These are phyloP conservation scores for Microdochium trichocladiopsis DNA, from an alignment of 2,329 filamentous ascomycete genomes.

Conservation along the genomic window DNA sequence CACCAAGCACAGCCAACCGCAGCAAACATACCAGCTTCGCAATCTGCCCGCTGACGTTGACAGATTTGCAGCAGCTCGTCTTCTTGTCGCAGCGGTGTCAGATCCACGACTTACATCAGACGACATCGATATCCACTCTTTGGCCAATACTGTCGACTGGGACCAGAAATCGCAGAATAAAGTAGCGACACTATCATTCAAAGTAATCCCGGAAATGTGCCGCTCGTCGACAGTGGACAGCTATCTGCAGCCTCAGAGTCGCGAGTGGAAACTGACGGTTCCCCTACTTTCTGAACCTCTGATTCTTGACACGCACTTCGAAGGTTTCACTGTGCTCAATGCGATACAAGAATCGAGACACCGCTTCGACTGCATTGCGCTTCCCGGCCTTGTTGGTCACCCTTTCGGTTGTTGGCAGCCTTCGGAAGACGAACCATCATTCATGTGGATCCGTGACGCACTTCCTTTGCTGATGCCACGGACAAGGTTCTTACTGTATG, in stretches of 20 bases:
- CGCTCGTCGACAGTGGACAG: neutral
- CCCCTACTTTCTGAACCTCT: neutral
- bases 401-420: slow-evolving; percentile 16
- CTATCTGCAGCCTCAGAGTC: neutral
- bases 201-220: neutral
- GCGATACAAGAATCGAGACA: slow-evolving; percentile 8
- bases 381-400: slow-evolving; percentile 14
- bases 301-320: slow-evolving; percentile 13
- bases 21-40: neutral
- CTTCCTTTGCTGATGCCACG: slow-evolving; percentile 9
- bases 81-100: neutral
- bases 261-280: neutral
- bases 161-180: neutral
- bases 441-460: slow-evolving; percentile 19
- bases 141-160: neutral
- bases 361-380: slow-evolving; percentile 12
- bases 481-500: slow-evolving; percentile 11
- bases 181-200: neutral
- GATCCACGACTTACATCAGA: neutral
- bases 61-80: neutral
- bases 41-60: neutral
- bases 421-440: slow-evolving; percentile 9
- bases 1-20: neutral
- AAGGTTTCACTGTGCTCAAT: slow-evolving; percentile 12
- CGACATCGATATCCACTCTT: neutral